Conservation (phyloP, 1,284 basidiomycete species). For the Tranzscheliella williamsii region DNA sequence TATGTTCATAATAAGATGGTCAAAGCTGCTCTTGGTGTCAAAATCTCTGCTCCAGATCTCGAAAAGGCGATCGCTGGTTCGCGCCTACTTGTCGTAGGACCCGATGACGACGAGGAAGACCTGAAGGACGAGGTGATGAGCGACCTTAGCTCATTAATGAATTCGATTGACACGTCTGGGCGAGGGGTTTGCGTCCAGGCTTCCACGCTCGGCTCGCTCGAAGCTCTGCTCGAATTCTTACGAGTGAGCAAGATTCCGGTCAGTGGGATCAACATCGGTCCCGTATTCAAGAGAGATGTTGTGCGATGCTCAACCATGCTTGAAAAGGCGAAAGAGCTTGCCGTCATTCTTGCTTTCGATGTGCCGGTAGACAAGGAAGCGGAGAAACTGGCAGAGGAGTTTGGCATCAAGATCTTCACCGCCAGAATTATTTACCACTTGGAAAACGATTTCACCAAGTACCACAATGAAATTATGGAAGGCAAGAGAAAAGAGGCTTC, state of each 20-base stretch:
- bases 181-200: conserved; percentile 97
- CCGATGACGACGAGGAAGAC: conserved; percentile 94
- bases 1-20: conserved; percentile 99
- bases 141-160: conserved; percentile 85
- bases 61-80: conserved; percentile 99
- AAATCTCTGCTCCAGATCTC: conserved; percentile 91
- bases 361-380: conserved; percentile 88
- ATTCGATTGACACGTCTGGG: conserved; percentile 91
- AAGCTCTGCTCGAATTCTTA: conserved; percentile 95
- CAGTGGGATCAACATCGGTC: conserved; percentile 91
- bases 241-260: conserved; percentile 89
- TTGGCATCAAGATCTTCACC: conserved; percentile 93
- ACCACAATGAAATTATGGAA: conserved; percentile 88
- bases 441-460: conserved; percentile 96
- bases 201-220: conserved; percentile 93
- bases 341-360: conserved; percentile 95
- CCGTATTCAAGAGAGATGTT: conserved; percentile 93
- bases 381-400: conserved; percentile 85
- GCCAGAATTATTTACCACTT: conserved; percentile 98
- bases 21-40: conserved; percentile 96
- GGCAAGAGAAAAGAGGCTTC: conserved; percentile 91
- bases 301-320: conserved; percentile 93
- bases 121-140: conserved; percentile 95
- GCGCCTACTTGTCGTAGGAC: conserved; percentile 83
- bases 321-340: conserved; percentile 92